phyloP scores from a whole-genome alignment of 2,329 filamentous ascomycete genomes.

The Fusarium bactridioides region DNA sequence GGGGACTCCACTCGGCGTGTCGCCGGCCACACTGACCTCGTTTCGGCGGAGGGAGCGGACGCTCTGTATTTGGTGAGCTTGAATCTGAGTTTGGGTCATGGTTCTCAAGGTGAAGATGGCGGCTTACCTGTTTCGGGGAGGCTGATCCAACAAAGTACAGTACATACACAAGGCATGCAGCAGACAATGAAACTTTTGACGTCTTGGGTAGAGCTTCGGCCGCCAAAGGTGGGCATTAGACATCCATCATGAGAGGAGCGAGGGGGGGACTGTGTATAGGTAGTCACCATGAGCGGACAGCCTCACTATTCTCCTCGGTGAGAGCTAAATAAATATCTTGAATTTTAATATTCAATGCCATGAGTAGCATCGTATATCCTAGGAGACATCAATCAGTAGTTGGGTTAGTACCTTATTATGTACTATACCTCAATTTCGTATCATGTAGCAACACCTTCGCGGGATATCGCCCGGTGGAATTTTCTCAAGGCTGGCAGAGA shows the following conservation, averaged over 20 bases:
- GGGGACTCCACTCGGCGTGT: conserved; percentile 38
- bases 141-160: neutral
- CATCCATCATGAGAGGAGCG: conserved; percentile 3
- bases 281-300: conserved; percentile 2
- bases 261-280: neutral
- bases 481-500: conserved; percentile 32
- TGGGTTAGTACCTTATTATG: neutral
- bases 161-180: neutral
- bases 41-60: conserved; percentile 29
- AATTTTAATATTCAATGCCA: too few relatives aligned
- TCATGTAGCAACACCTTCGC: conserved; percentile 8
- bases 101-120: conserved; percentile 12
- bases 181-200: neutral
- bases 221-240: neutral
- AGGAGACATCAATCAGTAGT: neutral
- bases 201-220: neutral
- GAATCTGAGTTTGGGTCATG: conserved; percentile 26
- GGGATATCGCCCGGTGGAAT: conserved; percentile 31
- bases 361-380: neutral
- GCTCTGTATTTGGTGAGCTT: conserved; percentile 25
- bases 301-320: neutral
- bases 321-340: neutral
- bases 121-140: conserved; percentile 21
- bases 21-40: conserved; percentile 35
- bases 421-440: neutral